Conservation (phyloP, 768 basidiomycete species). For the Scleroderma bovista region DNA sequence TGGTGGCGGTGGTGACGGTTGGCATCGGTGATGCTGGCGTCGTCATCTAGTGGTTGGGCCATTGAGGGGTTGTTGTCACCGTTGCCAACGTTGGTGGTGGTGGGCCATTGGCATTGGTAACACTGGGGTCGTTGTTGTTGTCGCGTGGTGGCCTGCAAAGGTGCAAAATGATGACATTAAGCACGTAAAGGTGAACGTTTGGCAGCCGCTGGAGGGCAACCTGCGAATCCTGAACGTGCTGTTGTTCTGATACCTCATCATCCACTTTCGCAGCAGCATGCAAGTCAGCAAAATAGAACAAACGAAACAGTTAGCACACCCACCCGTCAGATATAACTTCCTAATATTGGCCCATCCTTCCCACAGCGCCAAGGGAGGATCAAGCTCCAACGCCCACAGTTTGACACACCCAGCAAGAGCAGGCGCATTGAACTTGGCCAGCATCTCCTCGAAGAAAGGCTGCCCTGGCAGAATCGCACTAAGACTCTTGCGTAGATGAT, state of each 20-base stretch:
- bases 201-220: slow-evolving; percentile 65
- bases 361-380: slow-evolving; percentile 79
- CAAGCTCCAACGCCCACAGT: slow-evolving; percentile 87
- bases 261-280: slow-evolving; percentile 52
- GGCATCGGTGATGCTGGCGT: too few relatives aligned
- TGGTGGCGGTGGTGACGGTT: too few relatives aligned
- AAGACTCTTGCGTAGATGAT: slow-evolving; percentile 79
- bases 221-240: slow-evolving; percentile 60
- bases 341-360: slow-evolving; percentile 92
- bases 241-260: slow-evolving; percentile 48
- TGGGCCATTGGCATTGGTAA: too few relatives aligned
- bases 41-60: too few relatives aligned
- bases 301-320: slow-evolving; percentile 11
- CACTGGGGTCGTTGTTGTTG: too few relatives aligned
- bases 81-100: too few relatives aligned
- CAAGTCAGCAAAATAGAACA: not conserved
- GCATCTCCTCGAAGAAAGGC: slow-evolving; percentile 47
- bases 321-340: slow-evolving; percentile 72
- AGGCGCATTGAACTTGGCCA: slow-evolving; percentile 76
- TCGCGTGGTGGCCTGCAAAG: slow-evolving; percentile 70
- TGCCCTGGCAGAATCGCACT: slow-evolving; percentile 58
- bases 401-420: slow-evolving; percentile 82
- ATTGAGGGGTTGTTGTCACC: too few relatives aligned
- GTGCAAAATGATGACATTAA: slow-evolving; percentile 76
- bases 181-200: slow-evolving; percentile 71